Evolutionary conservation across 2,329 filamentous ascomycete genomes (phyloP).

Genomic region (Fusarium clavum): DNA sequence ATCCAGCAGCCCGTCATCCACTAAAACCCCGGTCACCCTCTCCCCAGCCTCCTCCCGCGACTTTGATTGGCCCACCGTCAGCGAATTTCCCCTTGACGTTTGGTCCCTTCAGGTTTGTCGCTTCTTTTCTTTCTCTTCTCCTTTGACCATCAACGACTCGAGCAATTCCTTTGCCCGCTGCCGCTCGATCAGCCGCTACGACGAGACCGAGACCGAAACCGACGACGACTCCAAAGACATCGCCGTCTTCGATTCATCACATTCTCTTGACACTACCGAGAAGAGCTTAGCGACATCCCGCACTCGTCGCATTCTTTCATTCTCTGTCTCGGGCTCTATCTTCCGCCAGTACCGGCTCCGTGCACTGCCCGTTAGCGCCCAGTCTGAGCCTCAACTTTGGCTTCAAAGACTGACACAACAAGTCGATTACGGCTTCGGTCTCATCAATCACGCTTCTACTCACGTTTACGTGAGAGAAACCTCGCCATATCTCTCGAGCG

Average conservation of each 20-base stretch:
- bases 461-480: constrained; percentile 43
- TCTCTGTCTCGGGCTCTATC: constrained; percentile 22
- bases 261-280: constrained; percentile 15
- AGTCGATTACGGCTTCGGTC: constrained; percentile 9
- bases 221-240: constrained; percentile 5
- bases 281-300: constrained; percentile 24
- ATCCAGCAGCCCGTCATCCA: constrained; percentile 29
- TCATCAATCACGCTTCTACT: constrained; percentile 20
- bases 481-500: constrained; percentile 49
- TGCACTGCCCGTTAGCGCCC: constrained; percentile 28
- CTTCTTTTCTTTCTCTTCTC: constrained; percentile 38
- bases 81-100: constrained; percentile 33
- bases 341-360: constrained; percentile 37
- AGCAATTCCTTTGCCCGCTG: constrained; percentile 35
- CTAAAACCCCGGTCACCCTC: constrained; percentile 25
- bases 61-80: constrained; percentile 36
- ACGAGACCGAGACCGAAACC: constrained; percentile 14
- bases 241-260: not conserved
- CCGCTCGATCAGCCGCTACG: constrained; percentile 27
- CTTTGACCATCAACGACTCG: constrained; percentile 42
- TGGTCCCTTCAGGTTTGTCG: constrained; percentile 23
- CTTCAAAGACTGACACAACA: constrained; percentile 20
- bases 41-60: constrained; percentile 18
- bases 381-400: constrained; percentile 2
- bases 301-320: constrained; percentile 36